phyloP scores from a whole-genome alignment of 1,284 basidiomycete genomes.

The Ustilago trichophora region DNA sequence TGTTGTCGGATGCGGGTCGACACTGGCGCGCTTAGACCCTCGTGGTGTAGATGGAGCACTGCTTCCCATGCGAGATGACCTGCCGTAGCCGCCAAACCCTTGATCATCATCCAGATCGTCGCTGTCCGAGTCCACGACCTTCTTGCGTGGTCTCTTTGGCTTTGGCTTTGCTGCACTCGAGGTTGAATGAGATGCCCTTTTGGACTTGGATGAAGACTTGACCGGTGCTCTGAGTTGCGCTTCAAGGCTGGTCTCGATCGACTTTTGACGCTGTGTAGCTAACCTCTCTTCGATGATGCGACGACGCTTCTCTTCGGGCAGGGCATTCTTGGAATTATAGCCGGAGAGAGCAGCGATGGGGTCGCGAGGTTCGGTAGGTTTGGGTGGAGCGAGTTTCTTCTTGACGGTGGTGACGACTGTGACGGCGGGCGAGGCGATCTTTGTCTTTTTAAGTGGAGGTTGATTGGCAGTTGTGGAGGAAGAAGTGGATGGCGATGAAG shows the following conservation, averaged over 20 bases:
- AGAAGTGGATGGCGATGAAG: neutral
- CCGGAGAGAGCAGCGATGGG: slow-evolving; percentile 39
- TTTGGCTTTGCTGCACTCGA: slow-evolving; percentile 10
- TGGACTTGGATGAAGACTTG: slow-evolving; percentile 15
- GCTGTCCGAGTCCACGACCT: slow-evolving; percentile 16
- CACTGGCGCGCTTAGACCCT: slow-evolving; percentile 36
- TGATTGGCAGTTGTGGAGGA: slow-evolving; percentile 2
- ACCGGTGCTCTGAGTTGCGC: slow-evolving; percentile 22
- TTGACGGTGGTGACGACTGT: slow-evolving; percentile 43
- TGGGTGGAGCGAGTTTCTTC: slow-evolving; percentile 22
- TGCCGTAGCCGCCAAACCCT: slow-evolving; percentile 1
- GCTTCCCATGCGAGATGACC: slow-evolving; percentile 8
- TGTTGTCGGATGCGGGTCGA: slow-evolving; percentile 31
- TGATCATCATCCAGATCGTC: slow-evolving; percentile 12
- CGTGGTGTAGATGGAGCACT: slow-evolving; percentile 30
- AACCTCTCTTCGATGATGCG: slow-evolving; percentile 49
- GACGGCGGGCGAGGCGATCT: slow-evolving; percentile 19
- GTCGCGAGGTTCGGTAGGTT: slow-evolving; percentile 29
- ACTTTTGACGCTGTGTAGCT: slow-evolving; percentile 39
- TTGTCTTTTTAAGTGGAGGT: slow-evolving; percentile 32
- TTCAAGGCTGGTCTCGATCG: slow-evolving; percentile 35
- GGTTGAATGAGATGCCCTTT: slow-evolving; percentile 6
- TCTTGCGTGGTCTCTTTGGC: slow-evolving; percentile 19
- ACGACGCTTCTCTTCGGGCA: slow-evolving; percentile 46
- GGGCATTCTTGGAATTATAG: slow-evolving; percentile 39